Conservation (phyloP, 441 rosid species). For the Croton laevigatus region DNA sequence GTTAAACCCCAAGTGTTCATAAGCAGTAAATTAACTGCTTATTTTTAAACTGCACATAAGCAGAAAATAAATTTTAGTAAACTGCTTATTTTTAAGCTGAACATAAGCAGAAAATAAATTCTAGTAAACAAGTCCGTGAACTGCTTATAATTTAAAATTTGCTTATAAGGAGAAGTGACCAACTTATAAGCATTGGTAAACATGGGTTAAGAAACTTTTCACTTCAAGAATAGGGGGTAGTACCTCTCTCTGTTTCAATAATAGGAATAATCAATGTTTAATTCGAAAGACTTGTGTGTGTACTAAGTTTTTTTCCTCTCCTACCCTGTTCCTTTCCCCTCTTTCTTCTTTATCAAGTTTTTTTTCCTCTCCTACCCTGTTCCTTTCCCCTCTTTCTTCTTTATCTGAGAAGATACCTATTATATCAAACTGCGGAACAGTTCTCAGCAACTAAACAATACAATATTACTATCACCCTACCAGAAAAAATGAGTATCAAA, state of each 20-base stretch:
- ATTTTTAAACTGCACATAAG: too few species aligned
- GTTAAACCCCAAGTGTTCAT: too few species aligned
- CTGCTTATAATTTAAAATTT: too few species aligned
- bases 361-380: background rate
- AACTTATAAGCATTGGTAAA: too few species aligned
- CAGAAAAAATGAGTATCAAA: conserved; percentile 5
- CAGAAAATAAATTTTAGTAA: too few species aligned
- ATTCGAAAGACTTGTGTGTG: background rate
- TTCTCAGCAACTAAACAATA: background rate
- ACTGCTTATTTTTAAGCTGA: too few species aligned
- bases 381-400: background rate
- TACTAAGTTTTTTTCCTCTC: background rate
- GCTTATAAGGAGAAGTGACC: too few species aligned
- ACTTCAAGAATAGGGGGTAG: background rate
- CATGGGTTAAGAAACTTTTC: background rate
- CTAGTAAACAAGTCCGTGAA: too few species aligned
- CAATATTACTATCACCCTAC: conserved; percentile 1
- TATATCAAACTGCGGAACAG: background rate
- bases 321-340: background rate
- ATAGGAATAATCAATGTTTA: background rate
- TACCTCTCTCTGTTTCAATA: background rate
- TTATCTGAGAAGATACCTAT: background rate
- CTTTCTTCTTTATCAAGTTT: background rate
- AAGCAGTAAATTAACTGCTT: too few species aligned
- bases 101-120: too few species aligned